These are phyloP conservation scores for Coniella lustricola DNA, from an alignment of 2,329 filamentous ascomycete genomes.

Conservation along the genomic window DNA sequence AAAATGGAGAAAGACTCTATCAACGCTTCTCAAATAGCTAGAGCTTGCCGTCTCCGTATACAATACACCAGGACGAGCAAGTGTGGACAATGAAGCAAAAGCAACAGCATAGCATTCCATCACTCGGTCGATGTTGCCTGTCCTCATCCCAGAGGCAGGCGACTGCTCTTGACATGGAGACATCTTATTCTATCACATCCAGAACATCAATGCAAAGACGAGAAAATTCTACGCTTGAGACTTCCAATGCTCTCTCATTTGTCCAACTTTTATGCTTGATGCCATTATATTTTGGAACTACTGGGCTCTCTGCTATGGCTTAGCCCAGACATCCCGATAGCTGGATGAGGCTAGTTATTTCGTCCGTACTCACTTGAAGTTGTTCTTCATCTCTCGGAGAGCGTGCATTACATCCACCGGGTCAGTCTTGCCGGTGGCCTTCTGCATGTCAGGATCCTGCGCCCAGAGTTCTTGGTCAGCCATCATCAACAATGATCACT, in stretches of 20 bases:
- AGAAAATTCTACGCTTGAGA: too few relatives aligned
- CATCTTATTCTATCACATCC: conserved; percentile 19
- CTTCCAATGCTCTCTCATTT: too few relatives aligned
- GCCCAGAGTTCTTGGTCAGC: conserved; percentile 11
- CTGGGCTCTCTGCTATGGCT: conserved; percentile 13
- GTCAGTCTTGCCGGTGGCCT: conserved; percentile 72
- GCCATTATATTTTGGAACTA: conserved; percentile 1
- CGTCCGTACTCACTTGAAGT: conserved; percentile 47
- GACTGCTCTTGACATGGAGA: conserved; percentile 28
- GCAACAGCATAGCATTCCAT: conserved; percentile 32
- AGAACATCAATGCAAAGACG: too few relatives aligned
- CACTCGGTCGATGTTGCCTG: conserved; percentile 27
- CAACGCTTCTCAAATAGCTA: conserved; percentile 54
- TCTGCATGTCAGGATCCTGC: conserved; percentile 76
- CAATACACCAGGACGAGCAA: conserved; percentile 47
- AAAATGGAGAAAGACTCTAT: neutral
- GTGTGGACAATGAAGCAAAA: conserved; percentile 67
- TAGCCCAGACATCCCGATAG: conserved; percentile 2
- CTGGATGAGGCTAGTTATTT: neutral
- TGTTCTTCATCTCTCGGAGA: conserved; percentile 87
- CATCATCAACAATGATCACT: neutral
- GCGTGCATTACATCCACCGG: conserved; percentile 79
- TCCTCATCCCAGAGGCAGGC: conserved; percentile 23
- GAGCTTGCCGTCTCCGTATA: conserved; percentile 53
- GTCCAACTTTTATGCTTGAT: too few relatives aligned